Percentiles rank a stretch among this genome's conserved stretches.
Evolutionary conservation across 805 yeast species (phyloP).

Genomic region (Candida quercuum): DNA sequence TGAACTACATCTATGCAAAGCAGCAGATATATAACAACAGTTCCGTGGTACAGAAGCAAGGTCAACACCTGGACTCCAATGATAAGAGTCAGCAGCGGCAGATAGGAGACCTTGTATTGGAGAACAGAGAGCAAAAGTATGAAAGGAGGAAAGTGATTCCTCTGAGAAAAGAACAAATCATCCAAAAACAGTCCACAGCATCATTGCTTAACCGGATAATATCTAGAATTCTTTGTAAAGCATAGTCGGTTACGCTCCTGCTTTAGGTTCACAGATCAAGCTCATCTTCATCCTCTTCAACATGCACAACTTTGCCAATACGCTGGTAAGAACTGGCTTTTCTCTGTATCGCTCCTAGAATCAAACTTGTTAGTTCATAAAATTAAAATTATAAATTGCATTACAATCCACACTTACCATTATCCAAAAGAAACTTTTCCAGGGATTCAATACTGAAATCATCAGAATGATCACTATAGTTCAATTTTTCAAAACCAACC

Average conservation of each 20-base stretch:
- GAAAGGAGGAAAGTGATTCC: not conserved
- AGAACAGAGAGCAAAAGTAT: slow-evolving; percentile 6
- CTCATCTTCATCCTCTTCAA: slow-evolving; percentile 22
- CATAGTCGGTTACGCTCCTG: no score
- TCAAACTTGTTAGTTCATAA: slow-evolving; percentile 2
- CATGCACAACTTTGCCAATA: slow-evolving; percentile 8
- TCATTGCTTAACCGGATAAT: not conserved
- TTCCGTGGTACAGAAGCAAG: not conserved
- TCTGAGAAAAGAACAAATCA: not conserved
- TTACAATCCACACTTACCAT: slow-evolving; percentile 15
- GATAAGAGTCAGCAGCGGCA: not conserved
- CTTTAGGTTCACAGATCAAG: slow-evolving; percentile 24
- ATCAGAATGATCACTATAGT: slow-evolving; percentile 35
- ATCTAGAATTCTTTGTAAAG: not conserved
- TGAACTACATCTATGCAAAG: not conserved
- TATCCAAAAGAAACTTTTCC: slow-evolving; percentile 36
- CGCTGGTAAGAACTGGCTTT: slow-evolving; percentile 28
- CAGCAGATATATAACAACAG: not conserved
- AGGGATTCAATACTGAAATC: slow-evolving; percentile 43
- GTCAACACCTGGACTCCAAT: not conserved
- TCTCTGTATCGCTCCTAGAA: slow-evolving; percentile 26
- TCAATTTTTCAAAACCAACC: slow-evolving; percentile 65
- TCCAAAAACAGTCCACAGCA: not conserved
- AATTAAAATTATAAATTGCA: not conserved
- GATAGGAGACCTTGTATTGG: slow-evolving; percentile 8